Conservation (phyloP, 495 filamentous ascomycete species). For the Astrothelium subdiscretum region DNA sequence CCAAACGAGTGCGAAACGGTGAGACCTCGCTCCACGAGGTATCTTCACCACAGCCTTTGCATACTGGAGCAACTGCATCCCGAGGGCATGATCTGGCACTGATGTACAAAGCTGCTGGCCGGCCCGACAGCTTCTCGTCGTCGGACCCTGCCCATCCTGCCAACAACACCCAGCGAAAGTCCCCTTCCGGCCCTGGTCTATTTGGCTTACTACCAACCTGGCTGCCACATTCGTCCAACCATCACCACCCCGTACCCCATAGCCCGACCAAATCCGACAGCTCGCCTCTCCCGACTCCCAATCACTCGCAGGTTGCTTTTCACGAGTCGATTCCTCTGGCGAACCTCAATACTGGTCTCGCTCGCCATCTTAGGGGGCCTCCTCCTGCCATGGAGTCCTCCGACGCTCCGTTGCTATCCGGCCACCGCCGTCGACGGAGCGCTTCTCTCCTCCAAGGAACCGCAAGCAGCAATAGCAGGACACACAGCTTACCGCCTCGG, state of each 20-base stretch:
- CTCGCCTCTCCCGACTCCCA: background rate
- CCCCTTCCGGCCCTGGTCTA: background rate
- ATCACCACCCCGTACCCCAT: background rate
- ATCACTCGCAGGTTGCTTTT: background rate
- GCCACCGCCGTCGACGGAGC: background rate
- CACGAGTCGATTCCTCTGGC: background rate
- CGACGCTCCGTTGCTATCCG: background rate
- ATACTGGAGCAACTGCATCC: background rate
- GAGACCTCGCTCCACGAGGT: background rate
- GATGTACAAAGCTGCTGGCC: constrained; percentile 3
- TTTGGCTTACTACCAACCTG: constrained; percentile 1
- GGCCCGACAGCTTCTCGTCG: background rate
- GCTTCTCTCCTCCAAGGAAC: background rate
- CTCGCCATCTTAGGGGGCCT: background rate
- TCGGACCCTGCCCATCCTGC: constrained; percentile 1
- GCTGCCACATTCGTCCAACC: background rate
- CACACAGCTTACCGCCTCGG: background rate
- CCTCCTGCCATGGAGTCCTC: background rate
- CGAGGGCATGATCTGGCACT: background rate
- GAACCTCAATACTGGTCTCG: background rate
- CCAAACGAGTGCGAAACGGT: background rate
- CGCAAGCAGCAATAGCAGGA: background rate
- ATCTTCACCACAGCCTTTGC: background rate
- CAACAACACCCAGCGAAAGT: background rate
- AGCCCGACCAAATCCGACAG: background rate